A percentile compares a stretch with the other conserved stretches of the same genome.
These are phyloP conservation scores for Gnomoniopsis smithogilvyi DNA, from an alignment of 2,329 filamentous ascomycete genomes.

Conservation along the genomic window DNA sequence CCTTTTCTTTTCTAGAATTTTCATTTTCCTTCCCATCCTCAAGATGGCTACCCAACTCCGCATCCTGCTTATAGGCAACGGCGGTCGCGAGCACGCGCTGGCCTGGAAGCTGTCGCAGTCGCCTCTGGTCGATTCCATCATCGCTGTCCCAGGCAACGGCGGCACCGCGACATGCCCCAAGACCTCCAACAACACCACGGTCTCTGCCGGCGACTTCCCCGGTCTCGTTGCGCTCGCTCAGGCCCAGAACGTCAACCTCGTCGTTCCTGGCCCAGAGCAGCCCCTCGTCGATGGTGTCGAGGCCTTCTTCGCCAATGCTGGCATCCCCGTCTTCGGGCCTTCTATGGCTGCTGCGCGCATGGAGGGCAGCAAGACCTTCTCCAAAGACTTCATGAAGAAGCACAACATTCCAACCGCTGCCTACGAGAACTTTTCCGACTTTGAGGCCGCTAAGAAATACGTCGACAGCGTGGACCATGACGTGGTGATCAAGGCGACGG, in stretches of 20 bases:
- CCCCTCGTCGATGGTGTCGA: slow-evolving; percentile 91
- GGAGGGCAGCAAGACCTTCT: slow-evolving; percentile 96
- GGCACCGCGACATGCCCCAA: slow-evolving; percentile 73
- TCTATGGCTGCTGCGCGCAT: slow-evolving; percentile 79
- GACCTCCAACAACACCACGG: slow-evolving; percentile 65
- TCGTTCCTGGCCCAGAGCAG: slow-evolving; percentile 87
- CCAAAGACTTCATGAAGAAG: slow-evolving; percentile 95
- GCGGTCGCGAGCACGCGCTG: slow-evolving; percentile 89
- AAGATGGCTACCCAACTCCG: slow-evolving; percentile 41
- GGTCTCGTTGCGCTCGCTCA: slow-evolving; percentile 73
- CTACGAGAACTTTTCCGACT: slow-evolving; percentile 85
- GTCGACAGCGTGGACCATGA: slow-evolving; percentile 67
- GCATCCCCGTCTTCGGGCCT: slow-evolving; percentile 83
- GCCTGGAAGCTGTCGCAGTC: slow-evolving; percentile 93
- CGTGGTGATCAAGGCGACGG: slow-evolving; percentile 91
- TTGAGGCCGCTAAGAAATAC: slow-evolving; percentile 69
- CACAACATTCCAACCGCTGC: slow-evolving; percentile 86
- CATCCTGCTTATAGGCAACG: slow-evolving; percentile 87
- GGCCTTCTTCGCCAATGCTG: slow-evolving; percentile 70
- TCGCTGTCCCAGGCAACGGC: slow-evolving; percentile 75
- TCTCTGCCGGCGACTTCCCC: slow-evolving; percentile 74
- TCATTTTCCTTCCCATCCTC: not conserved
- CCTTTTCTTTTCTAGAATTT: not conserved
- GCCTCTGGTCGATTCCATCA: slow-evolving; percentile 71
- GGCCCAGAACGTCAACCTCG: slow-evolving; percentile 71